These are phyloP conservation scores for Podila minutissima DNA, from an alignment of 192 early-diverging fungal species.

Conservation along the genomic window DNA sequence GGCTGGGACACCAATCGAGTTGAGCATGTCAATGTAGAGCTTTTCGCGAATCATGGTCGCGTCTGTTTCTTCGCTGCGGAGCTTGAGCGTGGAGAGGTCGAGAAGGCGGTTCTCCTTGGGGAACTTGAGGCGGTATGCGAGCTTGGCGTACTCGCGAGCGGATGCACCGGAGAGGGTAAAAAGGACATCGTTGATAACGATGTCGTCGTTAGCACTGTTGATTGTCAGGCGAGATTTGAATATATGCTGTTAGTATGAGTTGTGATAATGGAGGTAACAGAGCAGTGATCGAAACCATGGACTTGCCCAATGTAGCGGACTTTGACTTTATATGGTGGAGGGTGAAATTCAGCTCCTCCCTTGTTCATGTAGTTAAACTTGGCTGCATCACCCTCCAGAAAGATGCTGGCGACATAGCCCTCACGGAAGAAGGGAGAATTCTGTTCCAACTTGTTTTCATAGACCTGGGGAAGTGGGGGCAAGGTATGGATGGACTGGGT, in stretches of 20 bases:
- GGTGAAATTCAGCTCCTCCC: conserved; percentile 6
- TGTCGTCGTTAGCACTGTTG: conserved; percentile 25
- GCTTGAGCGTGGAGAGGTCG: conserved; percentile 46
- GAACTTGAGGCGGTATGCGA: conserved; percentile 53
- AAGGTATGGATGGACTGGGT: conserved; percentile 7
- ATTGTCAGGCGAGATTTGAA: not conserved
- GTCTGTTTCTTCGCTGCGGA: conserved; percentile 50
- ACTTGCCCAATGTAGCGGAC: conserved; percentile 24
- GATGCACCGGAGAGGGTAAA: conserved; percentile 48
- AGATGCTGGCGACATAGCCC: conserved; percentile 28
- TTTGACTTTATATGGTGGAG: conserved; percentile 11
- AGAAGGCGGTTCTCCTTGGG: conserved; percentile 30
- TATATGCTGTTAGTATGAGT: not conserved
- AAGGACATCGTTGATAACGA: conserved; percentile 37
- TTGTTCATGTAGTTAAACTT: conserved; percentile 12
- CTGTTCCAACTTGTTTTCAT: conserved; percentile 24
- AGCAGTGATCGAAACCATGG: not conserved
- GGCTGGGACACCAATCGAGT: conserved; percentile 46
- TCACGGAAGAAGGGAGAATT: conserved; percentile 35
- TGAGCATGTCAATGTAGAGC: conserved; percentile 52
- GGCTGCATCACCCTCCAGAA: conserved; percentile 24
- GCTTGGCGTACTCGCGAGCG: conserved; percentile 48
- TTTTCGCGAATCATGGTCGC: conserved; percentile 57
- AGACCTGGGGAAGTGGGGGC: conserved; percentile 35
- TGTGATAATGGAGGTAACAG: not conserved